Base-by-base conservation (phyloP, 495 filamentous ascomycete species). In the Xylaria grammica region DNA sequence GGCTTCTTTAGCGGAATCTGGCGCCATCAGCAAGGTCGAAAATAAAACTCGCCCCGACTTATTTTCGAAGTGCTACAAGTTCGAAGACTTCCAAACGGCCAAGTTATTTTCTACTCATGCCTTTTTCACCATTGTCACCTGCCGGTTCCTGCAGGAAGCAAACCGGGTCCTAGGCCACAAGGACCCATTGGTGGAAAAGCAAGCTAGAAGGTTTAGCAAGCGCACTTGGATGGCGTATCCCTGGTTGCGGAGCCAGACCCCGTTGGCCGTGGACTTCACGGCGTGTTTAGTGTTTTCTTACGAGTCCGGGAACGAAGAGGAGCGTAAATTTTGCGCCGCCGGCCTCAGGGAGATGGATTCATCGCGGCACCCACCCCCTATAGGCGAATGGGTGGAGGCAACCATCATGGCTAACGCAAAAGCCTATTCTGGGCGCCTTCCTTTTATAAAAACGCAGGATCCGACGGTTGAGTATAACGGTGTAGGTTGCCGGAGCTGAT, bases 341-440 rank as follows among this genome's bases (percentile, higher is more conserved):
- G 56, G 67, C 64, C 49, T 72, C 3, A 57, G 34, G n/a, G 67
- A 72, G n/a, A 67, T 74, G 67, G 71, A 74, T 40, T 65, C 65
- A 30, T 74, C 65, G 29, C 63, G 71, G 24, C 64, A 67, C 40
- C 71, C 71, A 15, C 67, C 69, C 15, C 71, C 69, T 4, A 68
- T 72, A 42, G 72, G 69, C 9, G 56, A 60, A 27, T 74, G 72
- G 72, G 56, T 68, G 42, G 69, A 74, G 2, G 60, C 60, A 27
- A 74, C 69, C 11, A 70, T 72, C 22, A 72, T 72, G 72, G 72
- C 72, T 29, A 74, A 72, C 20, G 67, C 69, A 11, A 74, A 70
- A 62, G 72, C 65, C 5, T 74, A 72, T 29, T 67, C 71, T 1
- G 69, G 71, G 11, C 67, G 72, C 22, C 44, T 68, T 13, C 69